Evolutionary conservation across 2,329 filamentous ascomycete species (phyloP), one percentile per base, ranked within the genome.

Genomic region (Acephala macrosclerotiorum): DNA sequence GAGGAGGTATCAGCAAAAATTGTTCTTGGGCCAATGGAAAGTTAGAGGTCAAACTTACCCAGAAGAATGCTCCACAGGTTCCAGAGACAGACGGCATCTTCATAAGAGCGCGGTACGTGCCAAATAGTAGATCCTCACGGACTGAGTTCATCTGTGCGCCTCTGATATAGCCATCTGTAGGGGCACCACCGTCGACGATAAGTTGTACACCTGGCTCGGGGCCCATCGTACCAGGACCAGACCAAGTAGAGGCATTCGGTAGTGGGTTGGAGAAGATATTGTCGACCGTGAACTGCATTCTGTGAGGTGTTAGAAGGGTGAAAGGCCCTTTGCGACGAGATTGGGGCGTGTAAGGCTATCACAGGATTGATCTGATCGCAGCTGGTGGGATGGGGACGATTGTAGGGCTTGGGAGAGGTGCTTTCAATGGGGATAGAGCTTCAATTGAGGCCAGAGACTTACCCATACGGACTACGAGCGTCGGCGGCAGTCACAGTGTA

Each of bases 61-160:
- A 95, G 78, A 94, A 94, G 79, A 94, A 94, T 7, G 91, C 91
- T 35, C 86, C 88, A 75, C 91, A 94, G 1, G 92, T 94, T 29
- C 73, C 73, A 51, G 68, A 56, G 7, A 69, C 65, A 9, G 67
- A 82, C 58, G 82, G 82, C 22, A 90, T 89, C 70, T 82, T 91
- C n/a, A 83, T 89, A 29, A 82, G 84, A 0, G 81, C 87, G 0
- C 88, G 87, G 1, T 90, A 94, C 26, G 85, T 90, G 2, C 92
- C 92, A 74, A 87, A 91, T n/a, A 86, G 79, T 72, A 92, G 80
- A 73, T 94, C 89, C 11, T 81, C 76, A 22, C 89, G 81, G 7
- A 79, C 75, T 2, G 87, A 86, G 58, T 89, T 87, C 38, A 94
- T 75, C 77, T 94, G 90, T 0, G 89, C 86, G 49, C 83, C 84